These are phyloP conservation scores for Climacium dendroides DNA, from an alignment of 225 moss, liverwort and hornwort species.

Conservation along the genomic window DNA sequence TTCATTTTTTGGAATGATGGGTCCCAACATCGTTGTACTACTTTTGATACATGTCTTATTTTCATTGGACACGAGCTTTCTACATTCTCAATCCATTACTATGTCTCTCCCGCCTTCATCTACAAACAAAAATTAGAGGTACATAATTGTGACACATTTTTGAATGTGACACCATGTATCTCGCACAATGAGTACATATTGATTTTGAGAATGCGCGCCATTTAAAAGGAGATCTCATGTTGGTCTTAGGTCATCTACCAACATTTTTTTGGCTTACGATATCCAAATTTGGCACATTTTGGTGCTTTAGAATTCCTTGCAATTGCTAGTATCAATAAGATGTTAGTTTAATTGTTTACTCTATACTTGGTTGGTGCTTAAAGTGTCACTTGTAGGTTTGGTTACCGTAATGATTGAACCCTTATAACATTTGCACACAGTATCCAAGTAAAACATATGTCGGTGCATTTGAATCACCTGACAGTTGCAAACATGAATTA, in stretches of 20 bases:
- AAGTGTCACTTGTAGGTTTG: not conserved
- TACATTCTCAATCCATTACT: not conserved
- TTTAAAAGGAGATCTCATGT: not conserved
- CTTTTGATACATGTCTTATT: not conserved
- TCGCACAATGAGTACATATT: not conserved
- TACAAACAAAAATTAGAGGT: not conserved
- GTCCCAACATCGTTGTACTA: not conserved
- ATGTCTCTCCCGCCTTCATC: not conserved
- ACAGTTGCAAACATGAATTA: not conserved
- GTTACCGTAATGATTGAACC: not conserved
- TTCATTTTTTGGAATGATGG: not conserved
- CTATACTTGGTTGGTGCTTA: not conserved
- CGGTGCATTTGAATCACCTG: not conserved
- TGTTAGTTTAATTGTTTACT: not conserved
- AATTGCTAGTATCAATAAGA: not conserved
- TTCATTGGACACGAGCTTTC: not conserved
- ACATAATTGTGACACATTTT: no score
- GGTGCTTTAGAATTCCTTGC: not conserved
- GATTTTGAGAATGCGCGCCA: not conserved
- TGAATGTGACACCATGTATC: no score
- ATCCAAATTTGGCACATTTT: not conserved
- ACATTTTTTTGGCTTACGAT: not conserved
- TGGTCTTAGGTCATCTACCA: not conserved
- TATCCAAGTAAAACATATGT: not conserved
- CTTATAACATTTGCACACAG: not conserved